Evolutionary conservation across 192 early-diverging fungal genomes (phyloP).

Genomic region (Coemansia erecta): DNA sequence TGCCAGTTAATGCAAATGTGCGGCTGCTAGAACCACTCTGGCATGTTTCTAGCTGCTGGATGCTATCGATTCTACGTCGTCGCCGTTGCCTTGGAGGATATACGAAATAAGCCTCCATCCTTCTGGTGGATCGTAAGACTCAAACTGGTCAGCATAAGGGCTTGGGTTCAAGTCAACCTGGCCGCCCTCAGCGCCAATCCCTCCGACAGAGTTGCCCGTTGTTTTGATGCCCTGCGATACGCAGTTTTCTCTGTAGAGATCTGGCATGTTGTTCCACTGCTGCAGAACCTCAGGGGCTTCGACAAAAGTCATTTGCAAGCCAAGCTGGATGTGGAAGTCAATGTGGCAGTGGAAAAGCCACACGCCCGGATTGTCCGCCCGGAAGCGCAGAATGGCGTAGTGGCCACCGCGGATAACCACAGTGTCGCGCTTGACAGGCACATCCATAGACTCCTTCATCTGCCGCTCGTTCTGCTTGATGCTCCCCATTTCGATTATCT

Average conservation of each 20-base stretch:
- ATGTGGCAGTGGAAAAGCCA: slow-evolving; percentile 87
- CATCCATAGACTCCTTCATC: slow-evolving; percentile 16
- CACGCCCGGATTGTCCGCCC: slow-evolving; percentile 77
- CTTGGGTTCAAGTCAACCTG: slow-evolving; percentile 38
- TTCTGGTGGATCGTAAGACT: slow-evolving; percentile 32
- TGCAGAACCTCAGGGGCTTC: slow-evolving; percentile 66
- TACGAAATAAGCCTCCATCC: slow-evolving; percentile 47
- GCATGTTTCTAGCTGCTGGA: background rate
- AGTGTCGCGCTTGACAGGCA: slow-evolving; percentile 60
- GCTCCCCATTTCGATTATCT: slow-evolving; percentile 62
- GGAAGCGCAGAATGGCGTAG: slow-evolving; percentile 68
- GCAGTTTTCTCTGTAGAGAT: slow-evolving; percentile 61
- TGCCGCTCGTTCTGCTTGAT: slow-evolving; percentile 40
- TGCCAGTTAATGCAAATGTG: too few relatives aligned
- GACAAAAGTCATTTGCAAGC: slow-evolving; percentile 68
- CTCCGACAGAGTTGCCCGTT: slow-evolving; percentile 70
- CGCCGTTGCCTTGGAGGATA: slow-evolving; percentile 19
- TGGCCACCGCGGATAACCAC: slow-evolving; percentile 61
- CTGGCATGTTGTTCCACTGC: slow-evolving; percentile 48
- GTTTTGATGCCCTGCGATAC: slow-evolving; percentile 58
- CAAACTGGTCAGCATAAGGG: slow-evolving; percentile 35
- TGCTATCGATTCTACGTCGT: slow-evolving; percentile 1
- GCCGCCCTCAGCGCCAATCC: slow-evolving; percentile 58
- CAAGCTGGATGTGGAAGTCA: slow-evolving; percentile 59
- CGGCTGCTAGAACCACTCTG: too few relatives aligned